Conservation (phyloP, 768 basidiomycete species). For the Auriscalpium vulgare region DNA sequence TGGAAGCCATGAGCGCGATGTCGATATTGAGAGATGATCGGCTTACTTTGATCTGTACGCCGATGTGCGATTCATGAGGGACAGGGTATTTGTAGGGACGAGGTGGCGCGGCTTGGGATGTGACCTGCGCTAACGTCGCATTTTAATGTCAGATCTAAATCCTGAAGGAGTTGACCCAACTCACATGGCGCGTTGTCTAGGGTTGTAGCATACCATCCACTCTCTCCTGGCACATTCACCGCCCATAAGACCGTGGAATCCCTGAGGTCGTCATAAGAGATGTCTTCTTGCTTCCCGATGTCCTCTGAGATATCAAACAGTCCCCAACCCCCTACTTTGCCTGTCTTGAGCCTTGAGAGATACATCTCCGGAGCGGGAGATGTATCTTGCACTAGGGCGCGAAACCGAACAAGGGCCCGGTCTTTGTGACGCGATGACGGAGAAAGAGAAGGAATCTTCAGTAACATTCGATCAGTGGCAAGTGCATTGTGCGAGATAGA, state of each 20-base stretch:
- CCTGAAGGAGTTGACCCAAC: too few relatives aligned
- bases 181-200: conserved; percentile 11
- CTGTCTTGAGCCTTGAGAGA: conserved; percentile 36
- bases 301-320: conserved; percentile 27
- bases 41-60: conserved; percentile 62
- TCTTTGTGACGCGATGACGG: conserved; percentile 37
- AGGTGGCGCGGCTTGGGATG: conserved; percentile 9
- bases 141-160: too few relatives aligned
- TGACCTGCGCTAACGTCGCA: too few relatives aligned
- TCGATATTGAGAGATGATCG: not conserved
- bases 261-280: conserved; percentile 45
- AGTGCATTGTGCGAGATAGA: not conserved
- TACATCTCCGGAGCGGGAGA: conserved; percentile 70
- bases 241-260: conserved; percentile 68
- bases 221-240: conserved; percentile 64
- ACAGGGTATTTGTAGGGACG: conserved; percentile 61
- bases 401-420: conserved; percentile 61
- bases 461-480: too few relatives aligned
- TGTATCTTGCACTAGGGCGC: conserved; percentile 79
- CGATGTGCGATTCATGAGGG: conserved; percentile 46
- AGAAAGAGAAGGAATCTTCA: conserved; percentile 55
- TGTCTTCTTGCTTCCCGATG: conserved; percentile 20
- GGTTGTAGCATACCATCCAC: conserved; percentile 42
- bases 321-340: conserved; percentile 71
- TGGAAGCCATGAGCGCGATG: conserved; percentile 7